Conservation (phyloP, 106 monocot species). For the Apostasia ramifera region DNA sequence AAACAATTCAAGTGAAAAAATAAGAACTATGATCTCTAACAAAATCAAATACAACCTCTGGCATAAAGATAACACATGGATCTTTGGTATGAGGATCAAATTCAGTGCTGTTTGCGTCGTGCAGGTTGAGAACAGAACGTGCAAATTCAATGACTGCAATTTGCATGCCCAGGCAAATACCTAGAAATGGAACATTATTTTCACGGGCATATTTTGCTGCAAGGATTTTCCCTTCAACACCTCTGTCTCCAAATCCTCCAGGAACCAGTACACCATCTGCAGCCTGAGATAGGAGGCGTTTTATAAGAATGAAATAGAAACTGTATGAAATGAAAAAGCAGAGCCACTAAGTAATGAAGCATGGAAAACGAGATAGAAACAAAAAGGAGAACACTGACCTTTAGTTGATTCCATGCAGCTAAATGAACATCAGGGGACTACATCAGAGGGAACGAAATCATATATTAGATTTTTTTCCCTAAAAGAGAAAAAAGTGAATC, state of each 20-base stretch:
- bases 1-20: neutral
- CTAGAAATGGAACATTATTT: slow-evolving; percentile 65
- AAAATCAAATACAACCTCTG: slow-evolving; percentile 33
- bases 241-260: slow-evolving; percentile 75
- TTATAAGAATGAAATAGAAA: neutral
- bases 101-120: slow-evolving; percentile 69
- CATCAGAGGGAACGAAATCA: neutral
- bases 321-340: neutral
- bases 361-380: neutral
- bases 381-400: slow-evolving; percentile 23
- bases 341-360: neutral
- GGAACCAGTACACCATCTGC: slow-evolving; percentile 71
- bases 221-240: slow-evolving; percentile 71
- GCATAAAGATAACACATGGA: slow-evolving; percentile 77
- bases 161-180: slow-evolving; percentile 81
- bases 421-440: slow-evolving; percentile 42
- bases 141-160: slow-evolving; percentile 69
- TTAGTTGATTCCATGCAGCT: slow-evolving; percentile 56
- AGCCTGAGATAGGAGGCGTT: slow-evolving; percentile 16
- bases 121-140: slow-evolving; percentile 44
- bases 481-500: neutral
- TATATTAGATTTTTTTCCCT: neutral
- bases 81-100: slow-evolving; percentile 47
- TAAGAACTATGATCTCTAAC: neutral
- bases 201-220: slow-evolving; percentile 77